Evolutionary conservation across 371 early-diverging fungal genomes (phyloP).

Genomic region (Mucor sp.): DNA sequence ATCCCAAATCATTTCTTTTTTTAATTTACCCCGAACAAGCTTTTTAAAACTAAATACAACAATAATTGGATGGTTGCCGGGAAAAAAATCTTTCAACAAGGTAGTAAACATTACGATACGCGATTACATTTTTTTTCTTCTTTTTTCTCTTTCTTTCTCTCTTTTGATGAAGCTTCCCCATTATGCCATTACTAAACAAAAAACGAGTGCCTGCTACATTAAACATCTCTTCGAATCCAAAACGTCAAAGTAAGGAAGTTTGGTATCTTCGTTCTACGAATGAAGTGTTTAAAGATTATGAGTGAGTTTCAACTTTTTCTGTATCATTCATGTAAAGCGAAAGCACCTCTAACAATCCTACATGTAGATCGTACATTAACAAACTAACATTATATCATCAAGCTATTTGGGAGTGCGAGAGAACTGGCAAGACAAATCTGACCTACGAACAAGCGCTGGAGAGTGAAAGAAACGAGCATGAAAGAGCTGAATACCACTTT

Average conservation of each 20-base stretch:
- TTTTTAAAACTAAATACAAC: background rate
- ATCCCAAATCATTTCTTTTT: no score
- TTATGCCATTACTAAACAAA: conserved; percentile 46
- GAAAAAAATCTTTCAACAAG: conserved; percentile 4
- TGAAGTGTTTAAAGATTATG: conserved; percentile 84
- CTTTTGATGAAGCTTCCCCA: background rate
- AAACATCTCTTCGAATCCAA: conserved; percentile 41
- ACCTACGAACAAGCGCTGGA: conserved; percentile 86
- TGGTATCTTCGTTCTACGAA: conserved; percentile 85
- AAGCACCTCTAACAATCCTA: background rate
- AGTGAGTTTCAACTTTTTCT: conserved; percentile 53
- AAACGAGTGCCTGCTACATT: conserved; percentile 36
- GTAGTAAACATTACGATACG: background rate
- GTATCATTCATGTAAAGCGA: background rate
- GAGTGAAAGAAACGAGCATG: conserved; percentile 66
- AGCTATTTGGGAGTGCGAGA: conserved; percentile 78
- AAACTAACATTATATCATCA: conserved; percentile 72
- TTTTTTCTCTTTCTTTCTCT: conserved; percentile 3
- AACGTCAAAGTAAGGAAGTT: conserved; percentile 55
- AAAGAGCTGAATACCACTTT: conserved; percentile 60
- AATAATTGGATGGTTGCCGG: conserved; percentile 1
- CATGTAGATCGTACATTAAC: conserved; percentile 70
- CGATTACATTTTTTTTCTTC: background rate
- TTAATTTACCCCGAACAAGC: no score
- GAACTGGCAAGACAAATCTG: conserved; percentile 71